Conservation (phyloP, 2,329 filamentous ascomycete species). For the Podosphaera xanthii region DNA sequence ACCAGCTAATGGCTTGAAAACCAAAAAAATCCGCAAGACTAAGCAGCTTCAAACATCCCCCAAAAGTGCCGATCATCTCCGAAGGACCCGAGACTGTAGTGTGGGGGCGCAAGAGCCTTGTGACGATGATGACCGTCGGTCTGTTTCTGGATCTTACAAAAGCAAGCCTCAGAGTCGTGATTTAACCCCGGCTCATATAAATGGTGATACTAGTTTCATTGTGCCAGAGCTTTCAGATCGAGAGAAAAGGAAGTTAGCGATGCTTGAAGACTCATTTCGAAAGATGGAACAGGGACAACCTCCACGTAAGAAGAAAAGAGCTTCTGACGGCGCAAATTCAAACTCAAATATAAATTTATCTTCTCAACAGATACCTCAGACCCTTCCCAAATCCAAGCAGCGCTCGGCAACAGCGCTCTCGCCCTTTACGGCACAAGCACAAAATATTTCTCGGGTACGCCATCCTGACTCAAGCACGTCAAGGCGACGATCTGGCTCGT, state of each 20-base stretch:
- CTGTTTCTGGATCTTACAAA: constrained; percentile 26
- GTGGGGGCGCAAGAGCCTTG: constrained; percentile 34
- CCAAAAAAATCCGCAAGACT: constrained; percentile 21
- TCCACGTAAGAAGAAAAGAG: constrained; percentile 37
- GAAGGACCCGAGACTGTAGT: constrained; percentile 39
- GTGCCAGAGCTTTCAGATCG: constrained; percentile 39
- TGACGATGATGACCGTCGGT: constrained; percentile 28
- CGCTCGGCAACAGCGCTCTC: constrained; percentile 12
- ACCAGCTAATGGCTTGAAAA: constrained; percentile 20
- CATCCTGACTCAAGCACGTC: constrained; percentile 15
- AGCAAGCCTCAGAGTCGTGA: constrained; percentile 47
- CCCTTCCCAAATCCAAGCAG: constrained; percentile 15
- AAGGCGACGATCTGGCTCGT: constrained; percentile 13
- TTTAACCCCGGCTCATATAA: constrained; percentile 29
- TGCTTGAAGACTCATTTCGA: constrained; percentile 41
- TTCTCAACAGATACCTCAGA: constrained; percentile 5
- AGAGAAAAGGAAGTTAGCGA: constrained; percentile 43
- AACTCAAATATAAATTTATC: constrained; percentile 2
- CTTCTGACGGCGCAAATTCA: constrained; percentile 26
- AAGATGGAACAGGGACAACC: constrained; percentile 36
- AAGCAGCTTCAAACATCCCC: constrained; percentile 33
- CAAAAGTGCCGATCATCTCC: constrained; percentile 36
- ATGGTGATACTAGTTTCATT: constrained; percentile 28
- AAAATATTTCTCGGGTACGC: constrained; percentile 8
- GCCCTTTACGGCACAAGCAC: constrained; percentile 9